A percentile compares a stretch with the other conserved stretches of the same genome.
These are phyloP conservation scores for Nicotiana paniculata DNA, from an alignment of 257 asterid genomes.

Conservation along the genomic window DNA sequence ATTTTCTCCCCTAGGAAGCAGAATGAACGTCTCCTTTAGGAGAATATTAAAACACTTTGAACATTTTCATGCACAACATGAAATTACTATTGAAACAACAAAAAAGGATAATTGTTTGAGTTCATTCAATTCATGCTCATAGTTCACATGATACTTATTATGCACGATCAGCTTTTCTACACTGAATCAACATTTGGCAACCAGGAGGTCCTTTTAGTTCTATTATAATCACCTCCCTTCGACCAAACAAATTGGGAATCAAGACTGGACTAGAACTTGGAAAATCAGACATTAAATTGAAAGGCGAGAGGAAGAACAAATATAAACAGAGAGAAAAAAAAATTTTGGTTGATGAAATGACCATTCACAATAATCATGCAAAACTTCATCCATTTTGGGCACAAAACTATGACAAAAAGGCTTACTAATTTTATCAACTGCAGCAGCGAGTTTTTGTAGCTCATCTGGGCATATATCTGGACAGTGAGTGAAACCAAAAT, in stretches of 20 bases:
- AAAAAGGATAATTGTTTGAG: background rate
- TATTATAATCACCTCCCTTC: background rate
- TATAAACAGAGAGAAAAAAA: background rate
- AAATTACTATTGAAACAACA: background rate
- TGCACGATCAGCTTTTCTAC: background rate
- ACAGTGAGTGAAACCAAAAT: conserved; percentile 95
- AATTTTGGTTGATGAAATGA: background rate
- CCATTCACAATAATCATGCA: background rate
- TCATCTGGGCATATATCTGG: conserved; percentile 99
- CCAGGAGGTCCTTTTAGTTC: background rate
- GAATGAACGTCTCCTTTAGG: background rate
- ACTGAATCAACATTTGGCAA: background rate
- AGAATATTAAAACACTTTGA: background rate
- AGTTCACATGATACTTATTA: background rate
- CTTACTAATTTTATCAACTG: conserved; percentile 90
- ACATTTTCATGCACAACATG: background rate
- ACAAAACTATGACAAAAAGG: background rate
- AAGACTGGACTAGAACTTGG: background rate
- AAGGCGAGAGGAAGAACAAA: background rate
- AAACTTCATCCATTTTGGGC: background rate
- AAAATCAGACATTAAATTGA: background rate
- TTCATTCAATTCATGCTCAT: background rate
- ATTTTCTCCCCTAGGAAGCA: background rate
- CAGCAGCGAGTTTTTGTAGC: conserved; percentile 74
- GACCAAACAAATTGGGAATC: background rate